These are phyloP conservation scores for Begonia masoniana DNA, from an alignment of 306 rosid genomes.

Conservation along the genomic window DNA sequence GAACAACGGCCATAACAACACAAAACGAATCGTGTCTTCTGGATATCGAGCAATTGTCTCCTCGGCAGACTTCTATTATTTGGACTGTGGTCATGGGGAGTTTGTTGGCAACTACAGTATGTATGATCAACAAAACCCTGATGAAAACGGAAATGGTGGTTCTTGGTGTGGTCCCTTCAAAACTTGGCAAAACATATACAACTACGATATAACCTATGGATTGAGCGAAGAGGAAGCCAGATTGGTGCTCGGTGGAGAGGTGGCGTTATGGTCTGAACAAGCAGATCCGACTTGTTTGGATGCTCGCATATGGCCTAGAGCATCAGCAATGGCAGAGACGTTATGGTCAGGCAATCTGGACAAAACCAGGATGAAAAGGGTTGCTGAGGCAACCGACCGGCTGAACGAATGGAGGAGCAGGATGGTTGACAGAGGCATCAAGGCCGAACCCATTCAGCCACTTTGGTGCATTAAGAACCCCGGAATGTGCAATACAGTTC, in stretches of 20 bases:
- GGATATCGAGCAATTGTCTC: conserved; percentile 68
- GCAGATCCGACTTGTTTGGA: conserved; percentile 67
- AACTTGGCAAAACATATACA: conserved; percentile 72
- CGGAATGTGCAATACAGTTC: conserved; percentile 64
- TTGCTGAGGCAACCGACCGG: conserved; percentile 62
- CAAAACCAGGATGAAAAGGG: conserved; percentile 44
- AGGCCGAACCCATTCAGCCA: conserved; percentile 90
- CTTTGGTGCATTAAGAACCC: conserved; percentile 76
- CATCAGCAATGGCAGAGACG: conserved; percentile 67
- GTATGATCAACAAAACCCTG: conserved; percentile 29
- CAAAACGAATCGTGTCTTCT: conserved; percentile 52
- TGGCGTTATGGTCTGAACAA: conserved; percentile 82
- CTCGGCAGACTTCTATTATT: conserved; percentile 56
- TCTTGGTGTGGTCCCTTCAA: conserved; percentile 93
- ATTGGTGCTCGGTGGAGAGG: conserved; percentile 87
- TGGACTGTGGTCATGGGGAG: conserved; percentile 82
- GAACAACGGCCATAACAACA: conserved; percentile 67
- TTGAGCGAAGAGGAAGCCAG: conserved; percentile 54
- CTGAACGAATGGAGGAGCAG: conserved; percentile 77
- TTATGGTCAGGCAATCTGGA: conserved; percentile 81
- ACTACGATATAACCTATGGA: conserved; percentile 61
- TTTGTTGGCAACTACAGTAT: conserved; percentile 52
- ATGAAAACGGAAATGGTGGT: conserved; percentile 29
- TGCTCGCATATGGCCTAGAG: conserved; percentile 68
- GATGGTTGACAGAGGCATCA: conserved; percentile 62